Conservation (phyloP, 2,329 filamentous ascomycete genomes). For the Teratosphaeria nubilosa region DNA sequence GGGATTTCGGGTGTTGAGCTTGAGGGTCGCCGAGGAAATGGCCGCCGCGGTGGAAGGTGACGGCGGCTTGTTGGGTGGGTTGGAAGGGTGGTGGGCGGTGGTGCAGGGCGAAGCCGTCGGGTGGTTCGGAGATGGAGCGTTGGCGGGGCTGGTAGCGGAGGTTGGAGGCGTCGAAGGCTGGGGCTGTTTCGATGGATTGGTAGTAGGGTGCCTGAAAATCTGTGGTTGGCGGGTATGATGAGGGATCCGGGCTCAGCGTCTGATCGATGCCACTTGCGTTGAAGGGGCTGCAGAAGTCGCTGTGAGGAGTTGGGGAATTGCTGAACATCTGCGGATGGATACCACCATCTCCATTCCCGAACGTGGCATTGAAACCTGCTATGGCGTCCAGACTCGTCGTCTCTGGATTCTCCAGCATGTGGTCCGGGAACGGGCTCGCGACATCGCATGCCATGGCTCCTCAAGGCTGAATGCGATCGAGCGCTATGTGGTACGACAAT, state of each 20-base stretch:
- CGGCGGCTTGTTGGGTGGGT: not conserved
- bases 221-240: not conserved
- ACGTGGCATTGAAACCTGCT: conserved; percentile 8
- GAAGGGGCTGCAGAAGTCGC: conserved; percentile 1
- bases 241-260: not conserved
- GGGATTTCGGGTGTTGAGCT: conserved; percentile 2
- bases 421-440: conserved; percentile 2
- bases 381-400: conserved; percentile 5
- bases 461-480: not conserved
- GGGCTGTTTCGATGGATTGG: not conserved
- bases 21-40: conserved; percentile 6
- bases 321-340: conserved; percentile 2
- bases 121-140: conserved; percentile 15
- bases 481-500: not conserved
- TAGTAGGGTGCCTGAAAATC: conserved; percentile 1
- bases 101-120: conserved; percentile 5
- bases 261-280: conserved; percentile 1
- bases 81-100: conserved; percentile 1
- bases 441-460: conserved; percentile 8
- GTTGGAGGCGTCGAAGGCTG: not conserved
- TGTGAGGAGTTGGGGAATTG: conserved; percentile 3
- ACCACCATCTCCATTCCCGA: not conserved
- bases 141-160: conserved; percentile 6
- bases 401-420: conserved; percentile 1
- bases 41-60: conserved; percentile 12